Conservation (phyloP, 2,329 filamentous ascomycete species). For the Rutstroemia sp. region DNA sequence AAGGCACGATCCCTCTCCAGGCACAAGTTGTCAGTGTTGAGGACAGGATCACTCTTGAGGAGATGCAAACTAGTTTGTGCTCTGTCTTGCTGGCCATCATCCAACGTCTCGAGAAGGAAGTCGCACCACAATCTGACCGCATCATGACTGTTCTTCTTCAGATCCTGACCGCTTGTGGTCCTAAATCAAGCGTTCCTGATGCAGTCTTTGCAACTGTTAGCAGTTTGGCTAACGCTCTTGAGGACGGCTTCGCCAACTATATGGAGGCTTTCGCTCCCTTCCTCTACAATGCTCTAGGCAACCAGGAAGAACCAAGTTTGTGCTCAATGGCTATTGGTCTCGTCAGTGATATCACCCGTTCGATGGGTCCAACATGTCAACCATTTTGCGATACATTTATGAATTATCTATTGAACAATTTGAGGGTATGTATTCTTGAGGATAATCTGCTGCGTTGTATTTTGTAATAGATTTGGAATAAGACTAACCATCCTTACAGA, state of each 20-base stretch:
- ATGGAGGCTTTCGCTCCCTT: conserved; percentile 93
- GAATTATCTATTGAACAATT: conserved; percentile 92
- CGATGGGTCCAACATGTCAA: conserved; percentile 81
- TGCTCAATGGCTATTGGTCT: conserved; percentile 97
- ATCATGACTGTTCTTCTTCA: conserved; percentile 88
- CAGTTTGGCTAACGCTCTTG: conserved; percentile 82
- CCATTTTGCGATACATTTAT: conserved; percentile 97
- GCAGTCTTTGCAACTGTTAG: conserved; percentile 89
- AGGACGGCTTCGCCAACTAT: conserved; percentile 92
- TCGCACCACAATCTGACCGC: conserved; percentile 80
- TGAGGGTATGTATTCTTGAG: conserved; percentile 54
- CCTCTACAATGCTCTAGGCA: conserved; percentile 87
- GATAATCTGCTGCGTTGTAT: neutral
- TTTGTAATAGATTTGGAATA: conserved; percentile 11
- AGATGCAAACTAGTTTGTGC: conserved; percentile 94
- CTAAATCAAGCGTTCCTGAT: conserved; percentile 91
- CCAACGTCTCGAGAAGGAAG: conserved; percentile 82
- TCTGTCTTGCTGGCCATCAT: conserved; percentile 90
- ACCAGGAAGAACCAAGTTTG: conserved; percentile 89
- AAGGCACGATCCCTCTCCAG: conserved; percentile 84
- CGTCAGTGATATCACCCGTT: conserved; percentile 92
- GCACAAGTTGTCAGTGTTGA: conserved; percentile 93
- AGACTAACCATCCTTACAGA: conserved; percentile 39
- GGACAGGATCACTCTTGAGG: conserved; percentile 89
- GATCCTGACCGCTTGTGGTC: conserved; percentile 67